Conservation (phyloP, 164 flowering plant species). For the Amborella trichopoda region DNA sequence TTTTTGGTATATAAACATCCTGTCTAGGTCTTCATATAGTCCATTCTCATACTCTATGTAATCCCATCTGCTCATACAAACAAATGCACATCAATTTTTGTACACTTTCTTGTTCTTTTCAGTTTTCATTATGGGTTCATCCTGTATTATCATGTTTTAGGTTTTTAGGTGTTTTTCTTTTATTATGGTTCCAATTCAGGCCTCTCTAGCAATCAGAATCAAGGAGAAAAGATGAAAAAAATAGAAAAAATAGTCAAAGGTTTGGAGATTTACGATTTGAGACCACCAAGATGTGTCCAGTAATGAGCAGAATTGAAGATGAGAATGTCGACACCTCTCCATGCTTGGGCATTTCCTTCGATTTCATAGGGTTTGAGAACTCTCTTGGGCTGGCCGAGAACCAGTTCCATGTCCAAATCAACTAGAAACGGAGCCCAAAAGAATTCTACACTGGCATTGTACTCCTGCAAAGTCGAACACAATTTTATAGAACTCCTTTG, state of each 20-base stretch:
- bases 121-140: constrained; percentile 90
- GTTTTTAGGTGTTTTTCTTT: too few species aligned
- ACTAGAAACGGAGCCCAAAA: constrained; percentile 68
- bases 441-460: constrained; percentile 62
- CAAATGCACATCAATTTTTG: too few species aligned
- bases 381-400: constrained; percentile 21
- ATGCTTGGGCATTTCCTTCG: constrained; percentile 16
- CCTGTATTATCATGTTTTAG: too few species aligned
- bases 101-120: constrained; percentile 90
- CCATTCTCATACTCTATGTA: constrained; percentile 5
- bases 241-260: too few species aligned
- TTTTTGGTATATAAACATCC: constrained; percentile 25
- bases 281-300: too few species aligned
- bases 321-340: constrained; percentile 39
- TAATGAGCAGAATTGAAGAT: constrained; percentile 92
- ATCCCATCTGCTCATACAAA: constrained; percentile 5
- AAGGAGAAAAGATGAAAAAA: too few species aligned
- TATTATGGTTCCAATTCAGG: too few species aligned
- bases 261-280: too few species aligned
- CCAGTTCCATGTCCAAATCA: too few species aligned
- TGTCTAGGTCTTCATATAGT: constrained; percentile 3
- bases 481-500: too few species aligned
- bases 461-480: constrained; percentile 38
- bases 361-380: constrained; percentile 36
- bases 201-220: too few species aligned